phyloP scores from a whole-genome alignment of 352 stramenopile genomes.

The Peronospora belbahrii region DNA sequence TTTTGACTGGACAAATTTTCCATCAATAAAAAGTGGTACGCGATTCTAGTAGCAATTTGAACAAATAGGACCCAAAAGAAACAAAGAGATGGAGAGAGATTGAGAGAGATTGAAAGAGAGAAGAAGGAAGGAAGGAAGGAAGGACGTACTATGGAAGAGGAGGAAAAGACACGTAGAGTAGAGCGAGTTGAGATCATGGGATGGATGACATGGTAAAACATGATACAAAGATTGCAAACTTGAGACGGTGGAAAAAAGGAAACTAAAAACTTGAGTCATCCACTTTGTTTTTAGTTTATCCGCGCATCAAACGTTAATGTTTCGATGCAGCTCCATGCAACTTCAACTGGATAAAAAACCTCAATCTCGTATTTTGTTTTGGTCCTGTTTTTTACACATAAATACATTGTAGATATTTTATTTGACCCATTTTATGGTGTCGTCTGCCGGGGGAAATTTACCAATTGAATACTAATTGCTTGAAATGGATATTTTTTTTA shows the following conservation, averaged over 20 bases:
- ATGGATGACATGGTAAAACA: slow-evolving; percentile 25
- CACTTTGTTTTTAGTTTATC: neutral
- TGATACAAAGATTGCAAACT: neutral
- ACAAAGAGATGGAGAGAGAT: neutral
- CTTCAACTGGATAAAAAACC: slow-evolving; percentile 20
- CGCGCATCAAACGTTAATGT: slow-evolving; percentile 12
- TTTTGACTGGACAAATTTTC: slow-evolving; percentile 89
- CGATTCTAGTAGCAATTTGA: no score
- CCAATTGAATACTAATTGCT: no score
- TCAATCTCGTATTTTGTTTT: no score
- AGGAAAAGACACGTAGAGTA: slow-evolving; percentile 40
- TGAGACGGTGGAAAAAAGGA: slow-evolving; percentile 20
- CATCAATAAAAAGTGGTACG: slow-evolving; percentile 88
- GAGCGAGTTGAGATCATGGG: slow-evolving; percentile 14
- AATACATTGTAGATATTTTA: no score
- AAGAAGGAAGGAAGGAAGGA: neutral
- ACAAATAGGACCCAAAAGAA: no score
- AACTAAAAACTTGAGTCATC: neutral
- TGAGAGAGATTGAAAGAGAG: neutral
- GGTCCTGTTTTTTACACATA: neutral
- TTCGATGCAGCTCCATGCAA: slow-evolving; percentile 9
- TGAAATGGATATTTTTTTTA: no score
- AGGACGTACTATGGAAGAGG: slow-evolving; percentile 28
- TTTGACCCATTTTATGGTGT: no score
- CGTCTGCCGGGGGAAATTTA: no score